A percentile compares a stretch with the other conserved stretches of the same genome.
These are phyloP conservation scores for Pseudogymnoascus sp. DNA, from an alignment of 2,329 filamentous ascomycete species.

Conservation along the genomic window DNA sequence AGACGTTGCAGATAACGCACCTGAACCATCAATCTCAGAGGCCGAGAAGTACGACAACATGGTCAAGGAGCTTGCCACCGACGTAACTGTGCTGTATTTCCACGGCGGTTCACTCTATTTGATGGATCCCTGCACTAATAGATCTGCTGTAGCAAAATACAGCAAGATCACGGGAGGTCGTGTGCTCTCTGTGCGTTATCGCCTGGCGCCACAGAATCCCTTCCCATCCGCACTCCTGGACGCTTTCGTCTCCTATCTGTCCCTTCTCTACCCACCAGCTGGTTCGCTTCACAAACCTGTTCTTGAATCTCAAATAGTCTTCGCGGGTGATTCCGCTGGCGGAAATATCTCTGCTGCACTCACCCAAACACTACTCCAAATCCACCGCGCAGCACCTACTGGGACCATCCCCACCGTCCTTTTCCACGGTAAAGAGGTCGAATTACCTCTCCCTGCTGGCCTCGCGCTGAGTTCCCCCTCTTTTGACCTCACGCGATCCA, in stretches of 20 bases:
- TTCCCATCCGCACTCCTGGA: slow-evolving; percentile 71
- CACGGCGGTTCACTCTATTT: slow-evolving; percentile 71
- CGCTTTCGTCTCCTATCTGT: slow-evolving; percentile 63
- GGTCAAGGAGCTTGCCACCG: slow-evolving; percentile 57
- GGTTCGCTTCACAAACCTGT: slow-evolving; percentile 62
- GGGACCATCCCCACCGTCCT: slow-evolving; percentile 42
- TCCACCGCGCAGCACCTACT: slow-evolving; percentile 36
- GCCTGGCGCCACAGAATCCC: slow-evolving; percentile 64
- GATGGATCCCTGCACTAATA: slow-evolving; percentile 61
- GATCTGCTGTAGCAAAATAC: slow-evolving; percentile 49
- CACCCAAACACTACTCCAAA: slow-evolving; percentile 59
- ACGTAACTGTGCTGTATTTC: slow-evolving; percentile 61
- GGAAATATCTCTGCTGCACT: slow-evolving; percentile 62
- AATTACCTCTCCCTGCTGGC: slow-evolving; percentile 59
- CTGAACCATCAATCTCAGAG: slow-evolving; percentile 50
- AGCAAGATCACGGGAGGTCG: slow-evolving; percentile 60
- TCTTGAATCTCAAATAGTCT: slow-evolving; percentile 55
- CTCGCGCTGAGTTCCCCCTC: slow-evolving; percentile 57
- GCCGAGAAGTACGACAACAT: slow-evolving; percentile 55
- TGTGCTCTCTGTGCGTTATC: slow-evolving; percentile 66
- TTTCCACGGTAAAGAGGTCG: slow-evolving; percentile 52
- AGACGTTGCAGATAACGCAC: slow-evolving; percentile 40
- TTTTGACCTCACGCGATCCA: slow-evolving; percentile 60
- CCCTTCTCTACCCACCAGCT: slow-evolving; percentile 59
- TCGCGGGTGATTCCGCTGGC: slow-evolving; percentile 66